Base-by-base conservation (phyloP, 208 protist species). In the Acanthamoeba triangularis region DNA sequence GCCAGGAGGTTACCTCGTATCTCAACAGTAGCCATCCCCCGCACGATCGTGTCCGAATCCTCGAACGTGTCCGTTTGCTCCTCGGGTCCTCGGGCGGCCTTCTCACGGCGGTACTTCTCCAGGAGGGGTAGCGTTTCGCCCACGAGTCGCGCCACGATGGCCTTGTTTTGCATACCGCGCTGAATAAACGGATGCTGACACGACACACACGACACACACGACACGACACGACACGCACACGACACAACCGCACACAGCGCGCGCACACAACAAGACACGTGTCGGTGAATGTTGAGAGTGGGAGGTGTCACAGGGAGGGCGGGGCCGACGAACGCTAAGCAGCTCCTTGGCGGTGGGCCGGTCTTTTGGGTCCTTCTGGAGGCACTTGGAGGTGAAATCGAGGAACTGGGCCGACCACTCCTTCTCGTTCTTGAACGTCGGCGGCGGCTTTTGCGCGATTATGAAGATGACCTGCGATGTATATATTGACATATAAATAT, bases 311-410 rank as follows among this genome's bases (percentile, higher is more conserved):
- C n/a, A n/a, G 47, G 41, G 35, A 54, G 25, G 41, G n/a, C 4
- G 84, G n/a, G 61, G 49, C 14, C 10, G 49, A n/a, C 94, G 82
- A 28, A 96, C 95, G 25, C 82, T 56, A 0, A 99, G 95, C 11
- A 99, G 90, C 37, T 99, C 98, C 90, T 98, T 97, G 2, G 98
- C 98, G 20, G 97, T 97, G 20, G 97, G 98, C 47, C 98, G 69
- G 41, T 97, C 91, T 20, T 96, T 95, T 69, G 98, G 97, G 63
- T 98, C 96, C 93, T 98, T 98, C 47, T 97, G 82, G n/a, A 99
- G 90, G 93, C 98, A 99, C 30, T 94, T 20, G 23, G n/a, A 20
- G 0, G 98, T 59, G 94, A 98, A 98, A n/a, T 98, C 96, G n/a
- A 84, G 72, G 65, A 99, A 98, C 25, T 97, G 92, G 13, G 80